Base-by-base conservation (phyloP, 2,329 filamentous ascomycete species). In the Onygenales sp. region DNA sequence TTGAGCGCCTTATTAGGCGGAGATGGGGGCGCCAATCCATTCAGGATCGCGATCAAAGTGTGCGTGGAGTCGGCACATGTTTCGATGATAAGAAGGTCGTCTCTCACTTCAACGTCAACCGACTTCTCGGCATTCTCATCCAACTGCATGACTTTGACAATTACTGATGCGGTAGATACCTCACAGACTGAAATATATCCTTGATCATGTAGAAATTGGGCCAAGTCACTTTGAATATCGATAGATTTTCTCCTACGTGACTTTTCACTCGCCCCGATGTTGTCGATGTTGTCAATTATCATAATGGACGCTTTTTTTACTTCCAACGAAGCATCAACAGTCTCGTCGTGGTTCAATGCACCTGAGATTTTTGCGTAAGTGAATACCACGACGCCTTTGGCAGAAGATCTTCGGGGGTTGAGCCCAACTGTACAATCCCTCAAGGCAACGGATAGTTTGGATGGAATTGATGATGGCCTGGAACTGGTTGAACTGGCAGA, bases 41-140 rank as follows among this genome's bases (percentile, higher is more conserved):
- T 89, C 13, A 91, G 72, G 43, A 95, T 79, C 2, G 81, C 78
- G 51, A 95, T 85, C 11, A 98, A 77, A 0, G 93, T 98, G 67
- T 96, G 90, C 0, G 90, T 97, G 1, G 93, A 98, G 69, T 98
- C 93, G 33, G 93, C 93, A 63, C 94, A 98, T 1, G 91, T 94
- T 69, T 98, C 93, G 6, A 98, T 73, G 36, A 98, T 85, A 51
- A 98, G 77, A 1, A 98, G 77, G 59, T 95, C 86, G 63, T 95
- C 91, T 56, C 83, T 83, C 46, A 97, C 74, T 58, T 95, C 88
- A 1, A 96, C 78, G 60, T 93, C 85, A 11, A 96, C 70, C 42
- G 82, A 80, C 58, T 84, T 86, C 33, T 83, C 77, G 0, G 78
- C 80, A 38, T 83, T 78, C 1, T 74, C 74, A 2, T 75, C 75